Conservation (phyloP, 2,329 filamentous ascomycete species). For the Paecilomyces sp. region DNA sequence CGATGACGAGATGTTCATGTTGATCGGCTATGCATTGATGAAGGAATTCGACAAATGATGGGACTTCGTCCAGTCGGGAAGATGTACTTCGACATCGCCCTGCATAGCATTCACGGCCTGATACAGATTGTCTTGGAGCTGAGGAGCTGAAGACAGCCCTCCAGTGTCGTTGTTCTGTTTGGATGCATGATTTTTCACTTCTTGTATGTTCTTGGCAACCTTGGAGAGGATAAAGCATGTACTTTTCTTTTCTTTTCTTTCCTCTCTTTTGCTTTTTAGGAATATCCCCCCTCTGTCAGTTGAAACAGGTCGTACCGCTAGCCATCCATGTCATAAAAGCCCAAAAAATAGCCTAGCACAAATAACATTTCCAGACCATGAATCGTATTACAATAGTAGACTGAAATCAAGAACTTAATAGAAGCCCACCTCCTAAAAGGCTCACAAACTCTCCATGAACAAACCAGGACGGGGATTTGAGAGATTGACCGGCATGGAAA, state of each 20-base stretch:
- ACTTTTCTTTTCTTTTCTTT: background rate
- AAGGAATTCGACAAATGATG: constrained; percentile 8
- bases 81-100: background rate
- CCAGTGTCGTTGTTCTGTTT: background rate
- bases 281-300: background rate
- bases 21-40: constrained; percentile 9
- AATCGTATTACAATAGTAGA: too few species aligned
- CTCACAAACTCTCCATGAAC: too few species aligned
- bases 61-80: background rate
- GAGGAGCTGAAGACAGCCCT: background rate
- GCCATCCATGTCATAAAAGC: background rate
- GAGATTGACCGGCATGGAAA: too few species aligned
- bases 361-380: too few species aligned
- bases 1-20: constrained; percentile 7
- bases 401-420: too few species aligned
- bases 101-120: background rate
- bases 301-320: background rate
- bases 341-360: too few species aligned
- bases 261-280: too few species aligned
- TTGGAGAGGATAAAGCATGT: background rate
- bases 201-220: background rate
- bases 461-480: too few species aligned
- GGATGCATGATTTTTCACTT: background rate
- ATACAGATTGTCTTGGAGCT: background rate
- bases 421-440: too few species aligned